phyloP scores from a whole-genome alignment of 2,329 filamentous ascomycete species.

The Tetracladium maxilliforme region DNA sequence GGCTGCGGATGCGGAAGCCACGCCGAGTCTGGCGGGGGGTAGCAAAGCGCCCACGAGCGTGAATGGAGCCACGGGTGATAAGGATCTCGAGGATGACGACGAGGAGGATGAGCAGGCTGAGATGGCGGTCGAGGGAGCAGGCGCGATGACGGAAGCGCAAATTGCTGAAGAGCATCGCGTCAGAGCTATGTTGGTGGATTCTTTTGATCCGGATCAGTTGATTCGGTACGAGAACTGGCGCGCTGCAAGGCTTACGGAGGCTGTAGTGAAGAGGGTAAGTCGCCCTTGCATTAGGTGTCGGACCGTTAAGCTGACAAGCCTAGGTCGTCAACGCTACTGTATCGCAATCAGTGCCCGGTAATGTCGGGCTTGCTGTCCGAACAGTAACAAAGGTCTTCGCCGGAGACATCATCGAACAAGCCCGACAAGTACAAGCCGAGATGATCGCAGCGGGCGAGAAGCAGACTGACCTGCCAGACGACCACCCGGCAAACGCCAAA shows the following conservation, averaged over 20 bases:
- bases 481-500: constrained; percentile 13
- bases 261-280: constrained; percentile 52
- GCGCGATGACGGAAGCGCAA: constrained; percentile 48
- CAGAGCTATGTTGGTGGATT: constrained; percentile 49
- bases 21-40: constrained; percentile 21
- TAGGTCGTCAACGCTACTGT: constrained; percentile 68
- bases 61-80: too few species aligned
- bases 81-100: constrained; percentile 41
- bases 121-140: constrained; percentile 38
- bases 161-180: constrained; percentile 39
- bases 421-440: constrained; percentile 56
- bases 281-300: not conserved
- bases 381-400: constrained; percentile 66
- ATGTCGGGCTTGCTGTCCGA: constrained; percentile 61
- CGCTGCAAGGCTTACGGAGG: constrained; percentile 51
- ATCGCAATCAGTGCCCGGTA: constrained; percentile 61
- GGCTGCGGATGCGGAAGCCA: constrained; percentile 26
- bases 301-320: not conserved
- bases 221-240: constrained; percentile 59
- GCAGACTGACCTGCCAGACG: constrained; percentile 35
- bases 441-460: constrained; percentile 47
- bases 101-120: constrained; percentile 24
- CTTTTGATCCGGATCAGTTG: constrained; percentile 52
- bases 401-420: constrained; percentile 60
- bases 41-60: constrained; percentile 26